A percentile compares a stretch with the other conserved stretches of the same genome.
phyloP scores from a whole-genome alignment of 139 green algal species.

The Protoeuglena noctilucae region DNA sequence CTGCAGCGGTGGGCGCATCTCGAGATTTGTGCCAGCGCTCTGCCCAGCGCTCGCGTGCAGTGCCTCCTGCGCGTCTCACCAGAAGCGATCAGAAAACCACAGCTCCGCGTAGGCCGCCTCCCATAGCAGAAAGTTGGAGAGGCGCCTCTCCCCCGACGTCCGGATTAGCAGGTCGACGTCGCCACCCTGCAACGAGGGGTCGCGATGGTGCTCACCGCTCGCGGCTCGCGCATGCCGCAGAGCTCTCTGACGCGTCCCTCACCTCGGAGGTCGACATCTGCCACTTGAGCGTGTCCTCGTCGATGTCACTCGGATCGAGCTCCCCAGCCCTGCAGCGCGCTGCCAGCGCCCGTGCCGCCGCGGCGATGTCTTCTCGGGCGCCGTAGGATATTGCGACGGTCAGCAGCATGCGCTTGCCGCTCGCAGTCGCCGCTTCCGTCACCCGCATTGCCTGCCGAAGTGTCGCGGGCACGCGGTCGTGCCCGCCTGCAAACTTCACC shows the following conservation, averaged over 20 bases:
- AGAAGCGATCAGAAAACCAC: slow-evolving; percentile 31
- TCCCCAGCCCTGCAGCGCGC: slow-evolving; percentile 10
- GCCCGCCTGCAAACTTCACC: slow-evolving; percentile 31
- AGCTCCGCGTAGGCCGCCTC: slow-evolving; percentile 51
- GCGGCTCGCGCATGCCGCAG: too few species aligned
- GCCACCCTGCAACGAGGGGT: too few species aligned
- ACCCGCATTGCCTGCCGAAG: slow-evolving; percentile 5
- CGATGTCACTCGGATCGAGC: slow-evolving; percentile 16
- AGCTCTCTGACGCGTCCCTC: too few species aligned
- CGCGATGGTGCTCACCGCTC: neutral
- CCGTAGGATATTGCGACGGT: slow-evolving; percentile 41
- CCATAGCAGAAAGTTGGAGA: slow-evolving; percentile 56
- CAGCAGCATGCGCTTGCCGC: slow-evolving; percentile 26
- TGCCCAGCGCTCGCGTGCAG: too few species aligned
- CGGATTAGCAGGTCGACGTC: slow-evolving; percentile 47
- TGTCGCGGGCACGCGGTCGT: slow-evolving; percentile 10
- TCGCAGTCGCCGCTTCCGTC: slow-evolving; percentile 22
- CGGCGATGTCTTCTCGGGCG: slow-evolving; percentile 35
- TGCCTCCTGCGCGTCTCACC: too few species aligned
- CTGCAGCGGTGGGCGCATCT: too few species aligned
- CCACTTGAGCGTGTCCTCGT: neutral
- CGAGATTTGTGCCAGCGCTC: too few species aligned
- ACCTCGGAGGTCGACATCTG: slow-evolving; percentile 9
- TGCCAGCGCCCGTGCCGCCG: slow-evolving; percentile 21
- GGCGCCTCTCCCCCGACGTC: slow-evolving; percentile 41